Percentiles rank a stretch among this genome's conserved stretches.
Conservation (phyloP, 208 protist genomes). For the Leishmania martiniquensis region DNA sequence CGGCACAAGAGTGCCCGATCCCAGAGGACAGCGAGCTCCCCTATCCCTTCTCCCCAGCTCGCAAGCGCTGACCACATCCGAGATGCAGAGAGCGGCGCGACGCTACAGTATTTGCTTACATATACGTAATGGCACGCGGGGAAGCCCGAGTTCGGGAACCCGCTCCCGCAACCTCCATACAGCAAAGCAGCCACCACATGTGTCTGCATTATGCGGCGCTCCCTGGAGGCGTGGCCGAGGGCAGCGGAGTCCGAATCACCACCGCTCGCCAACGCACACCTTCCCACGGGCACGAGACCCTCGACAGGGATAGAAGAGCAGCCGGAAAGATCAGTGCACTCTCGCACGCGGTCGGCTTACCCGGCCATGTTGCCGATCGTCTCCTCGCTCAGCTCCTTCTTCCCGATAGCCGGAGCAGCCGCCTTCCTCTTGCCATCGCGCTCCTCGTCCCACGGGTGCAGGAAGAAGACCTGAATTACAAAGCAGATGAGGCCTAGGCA, state of each 20-base stretch:
- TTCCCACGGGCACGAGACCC: not conserved
- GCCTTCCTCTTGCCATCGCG: constrained; percentile 16
- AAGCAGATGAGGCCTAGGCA: constrained; percentile 67
- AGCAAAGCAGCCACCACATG: not conserved
- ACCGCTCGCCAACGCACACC: not conserved
- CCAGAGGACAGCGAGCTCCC: not conserved
- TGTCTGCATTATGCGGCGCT: not conserved
- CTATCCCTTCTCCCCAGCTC: not conserved
- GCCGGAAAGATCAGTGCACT: not conserved
- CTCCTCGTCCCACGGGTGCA: constrained; percentile 65
- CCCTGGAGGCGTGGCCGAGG: not conserved
- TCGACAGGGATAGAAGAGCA: not conserved
- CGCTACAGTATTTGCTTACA: not conserved
- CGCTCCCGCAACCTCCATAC: not conserved
- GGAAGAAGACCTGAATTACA: constrained; percentile 76
- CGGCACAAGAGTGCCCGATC: not conserved
- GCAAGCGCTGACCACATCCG: not conserved
- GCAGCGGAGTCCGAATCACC: not conserved
- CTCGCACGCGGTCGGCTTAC: not conserved
- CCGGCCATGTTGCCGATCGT: not conserved
- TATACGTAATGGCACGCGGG: not conserved
- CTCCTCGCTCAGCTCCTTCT: constrained; percentile 7
- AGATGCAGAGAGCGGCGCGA: not conserved
- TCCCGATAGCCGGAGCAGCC: not conserved
- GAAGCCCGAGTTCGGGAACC: not conserved